Percentiles rank a stretch among this genome's conserved stretches.
Conservation (phyloP, 306 rosid genomes). For the Citrullus amarus region DNA sequence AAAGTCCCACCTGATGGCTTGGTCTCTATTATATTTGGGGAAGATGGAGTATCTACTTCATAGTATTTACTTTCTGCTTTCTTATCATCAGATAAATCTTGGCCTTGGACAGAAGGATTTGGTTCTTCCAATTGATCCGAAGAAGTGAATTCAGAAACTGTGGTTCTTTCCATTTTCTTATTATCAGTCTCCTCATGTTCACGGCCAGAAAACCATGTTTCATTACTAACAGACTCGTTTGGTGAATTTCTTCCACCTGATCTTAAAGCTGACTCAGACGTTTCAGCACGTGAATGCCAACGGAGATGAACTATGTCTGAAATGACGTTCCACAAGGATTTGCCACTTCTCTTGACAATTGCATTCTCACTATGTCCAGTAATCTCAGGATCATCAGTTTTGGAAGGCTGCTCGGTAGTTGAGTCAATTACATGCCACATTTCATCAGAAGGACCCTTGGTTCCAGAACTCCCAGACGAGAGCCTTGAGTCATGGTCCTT, state of each 20-base stretch:
- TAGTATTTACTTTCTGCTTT: constrained; percentile 26
- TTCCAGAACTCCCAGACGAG: constrained; percentile 48
- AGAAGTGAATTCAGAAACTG: constrained; percentile 25
- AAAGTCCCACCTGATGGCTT: constrained; percentile 38
- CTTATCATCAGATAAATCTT: constrained; percentile 23
- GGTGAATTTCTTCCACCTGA: constrained; percentile 49
- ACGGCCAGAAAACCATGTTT: constrained; percentile 59
- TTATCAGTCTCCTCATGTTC: constrained; percentile 52
- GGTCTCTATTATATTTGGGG: constrained; percentile 29
- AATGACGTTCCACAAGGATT: constrained; percentile 57
- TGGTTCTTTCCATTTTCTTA: constrained; percentile 20
- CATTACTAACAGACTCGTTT: constrained; percentile 49
- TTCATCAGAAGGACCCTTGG: constrained; percentile 71
- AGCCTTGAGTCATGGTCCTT: constrained; percentile 26
- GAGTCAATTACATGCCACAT: constrained; percentile 59
- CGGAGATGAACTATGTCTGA: constrained; percentile 49
- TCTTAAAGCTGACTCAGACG: constrained; percentile 32
- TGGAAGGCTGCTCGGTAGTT: constrained; percentile 24
- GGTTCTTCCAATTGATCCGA: constrained; percentile 26
- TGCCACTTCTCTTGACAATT: constrained; percentile 57
- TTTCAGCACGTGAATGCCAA: constrained; percentile 50
- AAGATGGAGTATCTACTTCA: constrained; percentile 38
- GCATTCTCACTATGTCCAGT: constrained; percentile 22
- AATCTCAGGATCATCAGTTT: constrained; percentile 34
- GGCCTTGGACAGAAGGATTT: constrained; percentile 19